Conservation (phyloP, 2,329 filamentous ascomycete genomes). For the Aspergillus glaucus region DNA sequence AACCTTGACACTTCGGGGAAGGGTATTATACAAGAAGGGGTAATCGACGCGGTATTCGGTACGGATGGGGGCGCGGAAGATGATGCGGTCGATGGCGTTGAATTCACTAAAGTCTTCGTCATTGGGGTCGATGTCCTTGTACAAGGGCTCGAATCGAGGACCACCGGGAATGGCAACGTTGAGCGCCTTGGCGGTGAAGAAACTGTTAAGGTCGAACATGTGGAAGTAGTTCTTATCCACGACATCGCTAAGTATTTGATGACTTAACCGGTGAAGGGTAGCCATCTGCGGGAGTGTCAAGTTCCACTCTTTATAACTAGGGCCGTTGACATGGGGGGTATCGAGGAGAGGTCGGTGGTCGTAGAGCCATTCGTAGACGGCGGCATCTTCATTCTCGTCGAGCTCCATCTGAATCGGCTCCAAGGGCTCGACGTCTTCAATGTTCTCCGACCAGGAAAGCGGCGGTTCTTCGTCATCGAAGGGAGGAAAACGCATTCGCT, state of each 20-base stretch:
- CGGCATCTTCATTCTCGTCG: constrained; percentile 83
- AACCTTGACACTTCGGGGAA: constrained; percentile 87
- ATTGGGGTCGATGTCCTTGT: constrained; percentile 98
- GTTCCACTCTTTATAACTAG: constrained; percentile 96
- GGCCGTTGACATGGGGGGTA: constrained; percentile 88
- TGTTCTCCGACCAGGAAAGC: constrained; percentile 96
- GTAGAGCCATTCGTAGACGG: constrained; percentile 96
- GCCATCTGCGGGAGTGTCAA: constrained; percentile 92
- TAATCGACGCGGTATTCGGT: constrained; percentile 95
- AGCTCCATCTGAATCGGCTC: constrained; percentile 99
- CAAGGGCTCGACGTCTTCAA: constrained; percentile 94
- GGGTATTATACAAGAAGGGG: constrained; percentile 91
- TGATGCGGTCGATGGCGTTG: constrained; percentile 98
- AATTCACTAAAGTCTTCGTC: constrained; percentile 99
- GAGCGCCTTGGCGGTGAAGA: constrained; percentile 90
- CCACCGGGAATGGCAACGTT: constrained; percentile 98
- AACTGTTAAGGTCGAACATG: constrained; percentile 91
- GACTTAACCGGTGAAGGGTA: constrained; percentile 82
- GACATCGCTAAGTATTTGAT: constrained; percentile 82
- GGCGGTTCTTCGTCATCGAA: constrained; percentile 98
- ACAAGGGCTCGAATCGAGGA: constrained; percentile 90
- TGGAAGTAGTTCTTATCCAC: constrained; percentile 97
- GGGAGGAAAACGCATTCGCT: constrained; percentile 96
- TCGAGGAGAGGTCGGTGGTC: constrained; percentile 87
- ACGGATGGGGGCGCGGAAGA: constrained; percentile 89